Conservation (phyloP, 2,329 filamentous ascomycete genomes). For the Neonectria magnoliae region DNA sequence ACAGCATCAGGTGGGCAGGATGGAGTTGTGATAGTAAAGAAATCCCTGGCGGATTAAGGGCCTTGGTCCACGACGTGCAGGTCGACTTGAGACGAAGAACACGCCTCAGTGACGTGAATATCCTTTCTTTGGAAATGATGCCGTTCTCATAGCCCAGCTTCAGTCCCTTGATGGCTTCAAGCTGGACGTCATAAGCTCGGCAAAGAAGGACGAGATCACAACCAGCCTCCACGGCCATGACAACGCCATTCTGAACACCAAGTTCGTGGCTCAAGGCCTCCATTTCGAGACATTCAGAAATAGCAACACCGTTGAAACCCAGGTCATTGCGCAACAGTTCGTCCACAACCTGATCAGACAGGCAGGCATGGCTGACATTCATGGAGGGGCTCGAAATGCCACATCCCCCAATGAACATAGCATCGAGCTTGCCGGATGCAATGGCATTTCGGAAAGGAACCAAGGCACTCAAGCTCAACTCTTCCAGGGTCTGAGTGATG, state of each 20-base stretch:
- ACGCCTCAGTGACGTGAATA: conserved; percentile 81
- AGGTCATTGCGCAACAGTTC: conserved; percentile 88
- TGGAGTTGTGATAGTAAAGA: conserved; percentile 82
- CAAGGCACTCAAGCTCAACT: conserved; percentile 89
- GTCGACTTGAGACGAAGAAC: conserved; percentile 83
- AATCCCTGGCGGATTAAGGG: conserved; percentile 86
- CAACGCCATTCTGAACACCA: conserved; percentile 94
- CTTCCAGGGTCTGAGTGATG: conserved; percentile 93
- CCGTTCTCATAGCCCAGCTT: conserved; percentile 91
- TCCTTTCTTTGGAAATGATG: conserved; percentile 82
- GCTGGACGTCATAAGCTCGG: conserved; percentile 85
- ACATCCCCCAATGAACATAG: conserved; percentile 95
- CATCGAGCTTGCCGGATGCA: conserved; percentile 80
- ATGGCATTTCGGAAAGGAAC: conserved; percentile 94
- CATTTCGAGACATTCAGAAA: conserved; percentile 97
- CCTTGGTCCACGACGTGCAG: conserved; percentile 91
- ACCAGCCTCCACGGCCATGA: conserved; percentile 97
- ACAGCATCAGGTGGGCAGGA: conserved; percentile 81
- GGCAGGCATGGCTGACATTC: conserved; percentile 94
- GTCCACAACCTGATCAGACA: conserved; percentile 93
- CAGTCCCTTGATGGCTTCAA: conserved; percentile 90
- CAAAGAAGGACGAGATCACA: conserved; percentile 93
- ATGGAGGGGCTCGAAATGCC: conserved; percentile 91
- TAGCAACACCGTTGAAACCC: conserved; percentile 89
- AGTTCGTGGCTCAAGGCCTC: conserved; percentile 95